These are phyloP conservation scores for Sparassis latifolia DNA, from an alignment of 1,284 basidiomycete species.

Conservation along the genomic window DNA sequence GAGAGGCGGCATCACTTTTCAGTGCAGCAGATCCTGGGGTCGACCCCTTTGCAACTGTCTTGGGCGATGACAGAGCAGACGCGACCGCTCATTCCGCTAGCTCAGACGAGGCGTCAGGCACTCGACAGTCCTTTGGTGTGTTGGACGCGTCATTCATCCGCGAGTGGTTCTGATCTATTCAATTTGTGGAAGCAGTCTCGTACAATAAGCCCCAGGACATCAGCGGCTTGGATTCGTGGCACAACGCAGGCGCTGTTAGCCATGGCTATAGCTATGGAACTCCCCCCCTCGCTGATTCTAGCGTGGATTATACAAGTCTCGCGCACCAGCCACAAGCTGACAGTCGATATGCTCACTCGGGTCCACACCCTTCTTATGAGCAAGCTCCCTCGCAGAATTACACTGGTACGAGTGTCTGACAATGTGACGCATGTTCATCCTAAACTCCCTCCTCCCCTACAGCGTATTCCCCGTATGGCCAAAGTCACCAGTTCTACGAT, in stretches of 20 bases:
- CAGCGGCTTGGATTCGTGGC: too few species aligned
- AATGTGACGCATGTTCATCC: too few species aligned
- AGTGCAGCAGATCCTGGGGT: slow-evolving; percentile 49
- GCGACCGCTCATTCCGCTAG: slow-evolving; percentile 6
- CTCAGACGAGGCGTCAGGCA: slow-evolving; percentile 5
- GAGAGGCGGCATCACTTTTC: slow-evolving; percentile 75
- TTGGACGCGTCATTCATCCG: slow-evolving; percentile 6
- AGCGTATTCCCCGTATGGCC: not conserved
- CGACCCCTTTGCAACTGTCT: slow-evolving; percentile 57
- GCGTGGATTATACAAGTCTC: too few species aligned
- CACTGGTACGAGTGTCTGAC: slow-evolving; percentile 9
- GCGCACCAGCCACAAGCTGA: too few species aligned
- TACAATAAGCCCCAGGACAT: too few species aligned
- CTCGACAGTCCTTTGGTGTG: too few species aligned
- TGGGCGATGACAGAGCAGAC: slow-evolving; percentile 35
- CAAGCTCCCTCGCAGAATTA: slow-evolving; percentile 6
- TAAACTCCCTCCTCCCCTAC: not conserved
- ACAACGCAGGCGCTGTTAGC: too few species aligned
- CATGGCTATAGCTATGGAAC: too few species aligned
- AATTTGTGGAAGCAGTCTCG: not conserved
- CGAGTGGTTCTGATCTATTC: slow-evolving; percentile 20
- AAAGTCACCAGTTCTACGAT: slow-evolving; percentile 4
- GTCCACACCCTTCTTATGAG: slow-evolving; percentile 2
- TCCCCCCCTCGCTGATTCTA: too few species aligned
- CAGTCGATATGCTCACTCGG: too few species aligned